These are phyloP conservation scores for Astrothelium subdiscretum DNA, from an alignment of 495 filamentous ascomycete genomes.

Conservation along the genomic window DNA sequence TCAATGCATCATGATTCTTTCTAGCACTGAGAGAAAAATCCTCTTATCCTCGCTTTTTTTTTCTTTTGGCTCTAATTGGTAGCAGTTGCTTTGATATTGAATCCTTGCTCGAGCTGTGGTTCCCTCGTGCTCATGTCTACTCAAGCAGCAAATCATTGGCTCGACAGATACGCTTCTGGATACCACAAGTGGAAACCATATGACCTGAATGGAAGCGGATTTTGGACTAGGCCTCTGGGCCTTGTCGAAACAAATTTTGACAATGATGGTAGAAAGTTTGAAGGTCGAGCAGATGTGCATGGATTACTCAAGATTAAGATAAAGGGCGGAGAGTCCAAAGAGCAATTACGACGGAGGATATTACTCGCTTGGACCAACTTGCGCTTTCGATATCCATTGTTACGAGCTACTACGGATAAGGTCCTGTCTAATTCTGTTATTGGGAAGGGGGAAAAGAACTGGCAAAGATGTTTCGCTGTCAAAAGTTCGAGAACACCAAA, in stretches of 20 bases:
- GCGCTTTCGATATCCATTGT: conserved; percentile 23
- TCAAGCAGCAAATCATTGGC: conserved; percentile 9
- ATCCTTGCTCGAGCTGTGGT: not conserved
- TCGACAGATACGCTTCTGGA: conserved; percentile 13
- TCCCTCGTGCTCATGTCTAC: not conserved
- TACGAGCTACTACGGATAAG: conserved; percentile 16
- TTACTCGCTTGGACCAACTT: conserved; percentile 25
- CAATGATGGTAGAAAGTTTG: conserved; percentile 16
- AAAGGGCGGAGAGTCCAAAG: not conserved
- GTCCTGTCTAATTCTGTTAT: not conserved
- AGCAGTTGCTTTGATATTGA: too few species aligned
- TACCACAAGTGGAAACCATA: conserved; percentile 12
- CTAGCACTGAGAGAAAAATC: too few species aligned
- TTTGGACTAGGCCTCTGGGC: conserved; percentile 12
- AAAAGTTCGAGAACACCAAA: conserved; percentile 8
- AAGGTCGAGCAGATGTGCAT: conserved; percentile 19
- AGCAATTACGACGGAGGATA: conserved; percentile 18
- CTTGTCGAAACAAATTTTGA: conserved; percentile 19
- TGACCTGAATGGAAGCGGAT: not conserved
- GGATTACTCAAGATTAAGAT: conserved; percentile 11
- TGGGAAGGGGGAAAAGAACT: not conserved
- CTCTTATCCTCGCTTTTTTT: too few species aligned
- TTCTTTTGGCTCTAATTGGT: too few species aligned
- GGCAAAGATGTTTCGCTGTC: conserved; percentile 15
- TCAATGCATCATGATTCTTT: too few species aligned